These are phyloP conservation scores for Sclerotiophoma versabilis DNA, from an alignment of 2,329 filamentous ascomycete species.

Conservation along the genomic window DNA sequence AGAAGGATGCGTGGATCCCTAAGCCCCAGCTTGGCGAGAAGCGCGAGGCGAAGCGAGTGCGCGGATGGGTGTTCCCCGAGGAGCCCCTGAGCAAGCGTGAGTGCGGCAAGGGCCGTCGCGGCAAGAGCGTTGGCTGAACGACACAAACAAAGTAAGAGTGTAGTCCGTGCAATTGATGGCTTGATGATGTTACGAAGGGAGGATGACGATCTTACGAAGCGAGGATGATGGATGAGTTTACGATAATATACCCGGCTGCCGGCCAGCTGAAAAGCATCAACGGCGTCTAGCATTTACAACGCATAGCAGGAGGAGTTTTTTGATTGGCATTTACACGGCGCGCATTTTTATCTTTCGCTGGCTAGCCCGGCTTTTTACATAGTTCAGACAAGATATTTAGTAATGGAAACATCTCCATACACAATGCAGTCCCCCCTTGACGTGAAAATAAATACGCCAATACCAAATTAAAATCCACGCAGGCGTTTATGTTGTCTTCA, in stretches of 20 bases:
- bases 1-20: conserved; percentile 79
- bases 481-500: too few species aligned
- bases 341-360: not conserved
- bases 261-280: conserved; percentile 18
- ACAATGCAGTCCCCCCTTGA: not conserved
- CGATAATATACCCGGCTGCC: conserved; percentile 19
- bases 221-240: conserved; percentile 4
- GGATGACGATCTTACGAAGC: not conserved
- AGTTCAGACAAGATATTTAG: conserved; percentile 7
- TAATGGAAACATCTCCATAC: conserved; percentile 8
- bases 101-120: conserved; percentile 48
- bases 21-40: conserved; percentile 75
- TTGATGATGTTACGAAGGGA: not conserved
- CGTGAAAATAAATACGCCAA: too few species aligned
- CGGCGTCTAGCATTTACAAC: conserved; percentile 16
- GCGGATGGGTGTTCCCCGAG: conserved; percentile 79
- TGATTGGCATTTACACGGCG: conserved; percentile 17
- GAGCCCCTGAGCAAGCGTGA: conserved; percentile 76
- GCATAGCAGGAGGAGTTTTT: conserved; percentile 8
- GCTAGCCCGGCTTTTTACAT: conserved; percentile 9
- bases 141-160: not conserved
- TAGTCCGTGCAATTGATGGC: not conserved
- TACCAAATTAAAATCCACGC: too few species aligned
- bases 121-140: conserved; percentile 29
- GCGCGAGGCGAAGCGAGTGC: conserved; percentile 73